A percentile compares a stretch with the other conserved stretches of the same genome.
Evolutionary conservation across 116 monocot genomes (phyloP).

Genomic region (Iris pallida): DNA sequence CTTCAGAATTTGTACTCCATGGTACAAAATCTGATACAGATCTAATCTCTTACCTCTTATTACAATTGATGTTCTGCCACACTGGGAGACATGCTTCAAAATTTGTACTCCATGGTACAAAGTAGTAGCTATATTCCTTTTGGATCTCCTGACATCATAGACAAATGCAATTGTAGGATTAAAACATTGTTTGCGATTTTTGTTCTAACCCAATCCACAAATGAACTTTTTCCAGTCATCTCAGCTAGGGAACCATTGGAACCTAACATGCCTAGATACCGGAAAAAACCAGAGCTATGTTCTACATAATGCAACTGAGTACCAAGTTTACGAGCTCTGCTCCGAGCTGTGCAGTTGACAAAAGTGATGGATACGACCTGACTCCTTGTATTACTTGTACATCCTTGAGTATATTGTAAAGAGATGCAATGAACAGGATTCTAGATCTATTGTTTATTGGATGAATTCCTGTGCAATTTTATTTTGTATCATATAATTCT

Average conservation of each 20-base stretch:
- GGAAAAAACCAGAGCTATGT: slow-evolving; percentile 14
- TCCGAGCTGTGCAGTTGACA: slow-evolving; percentile 31
- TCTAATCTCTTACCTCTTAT: no score
- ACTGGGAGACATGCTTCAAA: neutral
- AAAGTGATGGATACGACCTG: no score
- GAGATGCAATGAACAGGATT: no score
- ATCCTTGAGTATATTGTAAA: no score
- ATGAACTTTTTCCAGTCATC: slow-evolving; percentile 8
- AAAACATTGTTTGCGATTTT: neutral
- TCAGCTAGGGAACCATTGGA: slow-evolving; percentile 10
- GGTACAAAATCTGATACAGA: no score
- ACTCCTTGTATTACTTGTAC: no score
- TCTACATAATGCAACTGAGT: slow-evolving; percentile 11
- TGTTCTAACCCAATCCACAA: neutral
- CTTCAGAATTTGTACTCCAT: neutral
- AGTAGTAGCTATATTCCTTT: neutral
- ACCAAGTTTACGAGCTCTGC: slow-evolving; percentile 23
- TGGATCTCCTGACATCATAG: neutral
- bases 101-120: neutral
- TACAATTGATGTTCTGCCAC: no score
- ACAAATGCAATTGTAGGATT: neutral
- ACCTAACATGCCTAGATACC: slow-evolving; percentile 28
- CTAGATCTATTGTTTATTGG: no score
- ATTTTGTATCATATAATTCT: no score
- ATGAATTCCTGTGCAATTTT: no score